phyloP scores from a whole-genome alignment of 179 eudicot genomes.

The Dionaea muscipula region DNA sequence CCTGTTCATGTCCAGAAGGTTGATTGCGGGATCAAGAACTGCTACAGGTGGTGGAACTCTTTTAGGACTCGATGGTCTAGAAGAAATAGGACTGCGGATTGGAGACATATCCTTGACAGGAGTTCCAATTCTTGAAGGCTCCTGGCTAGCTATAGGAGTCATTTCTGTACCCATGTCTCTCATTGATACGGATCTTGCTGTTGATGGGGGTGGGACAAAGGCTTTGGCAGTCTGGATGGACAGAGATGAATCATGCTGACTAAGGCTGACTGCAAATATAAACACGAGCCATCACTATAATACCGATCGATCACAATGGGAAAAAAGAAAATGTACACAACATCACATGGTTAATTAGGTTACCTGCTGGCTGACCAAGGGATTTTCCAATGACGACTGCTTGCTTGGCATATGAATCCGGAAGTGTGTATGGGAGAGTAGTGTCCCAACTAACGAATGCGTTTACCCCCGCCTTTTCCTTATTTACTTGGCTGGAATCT shows the following conservation, averaged over 20 bases:
- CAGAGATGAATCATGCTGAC: slow-evolving; percentile 34
- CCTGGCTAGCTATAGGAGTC: slow-evolving; percentile 77
- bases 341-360: too few species aligned
- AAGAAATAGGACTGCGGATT: slow-evolving; percentile 39
- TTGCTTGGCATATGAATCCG: slow-evolving; percentile 28
- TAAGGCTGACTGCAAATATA: slow-evolving; percentile 37
- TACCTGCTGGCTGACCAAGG: slow-evolving; percentile 33
- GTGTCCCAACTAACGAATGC: slow-evolving; percentile 36
- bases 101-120: slow-evolving; percentile 73
- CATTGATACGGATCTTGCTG: slow-evolving; percentile 64
- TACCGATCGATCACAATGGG: background rate
- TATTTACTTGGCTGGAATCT: slow-evolving; percentile 33
- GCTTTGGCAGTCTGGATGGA: slow-evolving; percentile 30
- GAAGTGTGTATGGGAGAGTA: slow-evolving; percentile 21
- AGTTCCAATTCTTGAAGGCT: slow-evolving; percentile 71
- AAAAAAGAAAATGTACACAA: slow-evolving; percentile 2
- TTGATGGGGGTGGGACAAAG: slow-evolving; percentile 29
- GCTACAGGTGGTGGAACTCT: slow-evolving; percentile 28
- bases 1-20: slow-evolving; percentile 14
- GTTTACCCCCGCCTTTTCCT: slow-evolving; percentile 20
- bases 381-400: slow-evolving; percentile 27
- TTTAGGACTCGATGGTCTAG: slow-evolving; percentile 40
- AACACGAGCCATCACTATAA: background rate
- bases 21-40: slow-evolving; percentile 15
- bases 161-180: slow-evolving; percentile 83